Percentiles rank a stretch among this genome's conserved stretches.
phyloP scores from a whole-genome alignment of 768 basidiomycete genomes.

The Auricularia auricula-judae region DNA sequence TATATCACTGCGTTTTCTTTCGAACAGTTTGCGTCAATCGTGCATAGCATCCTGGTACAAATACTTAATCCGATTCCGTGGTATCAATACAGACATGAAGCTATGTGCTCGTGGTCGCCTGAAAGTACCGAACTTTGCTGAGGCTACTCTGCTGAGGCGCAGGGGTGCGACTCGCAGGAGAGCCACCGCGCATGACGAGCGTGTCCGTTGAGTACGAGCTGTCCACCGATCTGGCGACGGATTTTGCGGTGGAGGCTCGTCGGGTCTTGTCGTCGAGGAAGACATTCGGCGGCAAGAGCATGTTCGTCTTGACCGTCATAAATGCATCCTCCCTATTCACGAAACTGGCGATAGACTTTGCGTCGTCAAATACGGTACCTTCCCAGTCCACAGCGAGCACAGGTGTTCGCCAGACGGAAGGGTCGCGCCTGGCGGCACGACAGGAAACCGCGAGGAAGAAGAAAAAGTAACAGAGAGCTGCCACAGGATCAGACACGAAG shows the following conservation, averaged over 20 bases:
- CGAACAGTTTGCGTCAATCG: not conserved
- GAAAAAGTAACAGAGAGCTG: not conserved
- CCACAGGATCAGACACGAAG: not conserved
- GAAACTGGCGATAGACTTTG: not conserved
- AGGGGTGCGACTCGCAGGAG: not conserved
- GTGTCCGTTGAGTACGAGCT: not conserved
- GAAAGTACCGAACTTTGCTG: not conserved
- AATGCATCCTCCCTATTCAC: not conserved
- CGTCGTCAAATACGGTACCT: not conserved
- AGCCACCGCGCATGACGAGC: not conserved
- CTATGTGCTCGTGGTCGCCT: not conserved
- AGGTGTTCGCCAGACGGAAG: not conserved
- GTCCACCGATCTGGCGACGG: not conserved
- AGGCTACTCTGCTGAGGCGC: constrained; percentile 14
- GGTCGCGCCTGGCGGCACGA: not conserved
- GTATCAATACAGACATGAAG: too few species aligned
- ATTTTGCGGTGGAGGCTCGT: not conserved
- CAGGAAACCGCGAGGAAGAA: not conserved
- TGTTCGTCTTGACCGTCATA: not conserved
- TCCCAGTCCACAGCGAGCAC: not conserved
- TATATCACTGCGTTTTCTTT: not conserved
- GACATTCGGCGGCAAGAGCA: not conserved
- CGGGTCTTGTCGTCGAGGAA: not conserved
- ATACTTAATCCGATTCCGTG: too few species aligned
- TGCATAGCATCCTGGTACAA: not conserved